These are phyloP conservation scores for Penicillium maclennaniae DNA, from an alignment of 495 filamentous ascomycete species.

Conservation along the genomic window DNA sequence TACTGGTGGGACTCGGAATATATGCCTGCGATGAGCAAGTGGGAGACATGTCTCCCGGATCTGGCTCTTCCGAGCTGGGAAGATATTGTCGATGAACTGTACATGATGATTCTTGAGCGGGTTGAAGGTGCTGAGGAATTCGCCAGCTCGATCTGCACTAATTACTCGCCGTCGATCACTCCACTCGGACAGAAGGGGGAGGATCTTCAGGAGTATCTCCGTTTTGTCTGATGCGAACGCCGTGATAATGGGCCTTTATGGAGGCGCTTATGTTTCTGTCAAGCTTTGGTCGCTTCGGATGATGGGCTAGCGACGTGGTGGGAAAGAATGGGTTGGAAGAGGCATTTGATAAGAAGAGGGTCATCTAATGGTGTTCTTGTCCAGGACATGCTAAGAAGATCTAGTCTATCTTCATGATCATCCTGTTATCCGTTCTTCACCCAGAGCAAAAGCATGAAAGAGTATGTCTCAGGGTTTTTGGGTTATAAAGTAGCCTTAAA, in stretches of 20 bases:
- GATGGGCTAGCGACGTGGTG: not conserved
- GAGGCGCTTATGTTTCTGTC: not conserved
- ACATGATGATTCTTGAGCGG: constrained; percentile 17
- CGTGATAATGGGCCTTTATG: not conserved
- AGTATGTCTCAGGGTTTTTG: not conserved
- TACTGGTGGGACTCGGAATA: constrained; percentile 22
- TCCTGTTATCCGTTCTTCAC: not conserved
- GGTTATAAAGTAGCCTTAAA: not conserved
- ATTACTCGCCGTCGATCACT: not conserved
- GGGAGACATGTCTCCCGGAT: constrained; percentile 14
- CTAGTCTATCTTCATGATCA: not conserved
- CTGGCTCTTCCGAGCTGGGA: constrained; percentile 24
- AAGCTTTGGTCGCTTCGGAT: not conserved
- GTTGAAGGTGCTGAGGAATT: constrained; percentile 19
- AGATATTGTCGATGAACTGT: constrained; percentile 23
- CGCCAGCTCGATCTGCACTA: not conserved
- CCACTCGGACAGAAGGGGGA: not conserved
- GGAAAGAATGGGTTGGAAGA: not conserved
- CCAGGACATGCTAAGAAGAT: not conserved
- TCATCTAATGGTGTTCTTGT: not conserved
- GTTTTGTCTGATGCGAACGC: not conserved
- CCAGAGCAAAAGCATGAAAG: not conserved
- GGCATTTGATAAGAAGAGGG: not conserved
- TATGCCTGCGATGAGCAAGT: constrained; percentile 21
- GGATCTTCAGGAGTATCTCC: not conserved